These are phyloP conservation scores for Chenopodium berlandieri DNA, from an alignment of 148 eudicot species.

Conservation along the genomic window DNA sequence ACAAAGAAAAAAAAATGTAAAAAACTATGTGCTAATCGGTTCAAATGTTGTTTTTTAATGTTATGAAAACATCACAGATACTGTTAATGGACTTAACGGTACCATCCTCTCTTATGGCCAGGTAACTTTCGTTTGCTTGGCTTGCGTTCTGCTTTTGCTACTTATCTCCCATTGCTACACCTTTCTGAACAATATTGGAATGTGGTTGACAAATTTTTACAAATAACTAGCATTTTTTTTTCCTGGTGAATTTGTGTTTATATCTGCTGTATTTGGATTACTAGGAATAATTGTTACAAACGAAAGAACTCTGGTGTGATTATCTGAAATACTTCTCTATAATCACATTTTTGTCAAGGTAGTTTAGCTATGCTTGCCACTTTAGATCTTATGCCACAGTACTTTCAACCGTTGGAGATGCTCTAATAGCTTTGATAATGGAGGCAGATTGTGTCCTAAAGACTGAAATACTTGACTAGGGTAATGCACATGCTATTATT, in stretches of 20 bases:
- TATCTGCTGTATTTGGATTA: neutral
- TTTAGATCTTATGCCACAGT: too few species aligned
- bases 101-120: constrained; percentile 86
- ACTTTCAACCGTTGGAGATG: too few species aligned
- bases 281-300: neutral
- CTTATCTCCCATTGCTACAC: neutral
- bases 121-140: constrained; percentile 38
- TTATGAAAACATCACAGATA: constrained; percentile 42
- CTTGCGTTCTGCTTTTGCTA: neutral
- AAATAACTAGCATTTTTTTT: too few species aligned
- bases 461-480: neutral
- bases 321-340: neutral
- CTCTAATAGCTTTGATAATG: neutral
- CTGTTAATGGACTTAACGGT: constrained; percentile 65
- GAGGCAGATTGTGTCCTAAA: neutral
- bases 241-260: neutral
- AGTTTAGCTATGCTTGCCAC: too few species aligned
- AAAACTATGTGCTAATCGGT: neutral
- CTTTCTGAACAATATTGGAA: neutral
- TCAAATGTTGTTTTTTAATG: neutral
- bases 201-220: neutral
- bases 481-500: neutral
- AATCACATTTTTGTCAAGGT: neutral
- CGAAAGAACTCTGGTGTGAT: too few species aligned
- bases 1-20: neutral